Evolutionary conservation across 495 filamentous ascomycete genomes (phyloP).

Genomic region (Pyrenopolyporus hunteri): DNA sequence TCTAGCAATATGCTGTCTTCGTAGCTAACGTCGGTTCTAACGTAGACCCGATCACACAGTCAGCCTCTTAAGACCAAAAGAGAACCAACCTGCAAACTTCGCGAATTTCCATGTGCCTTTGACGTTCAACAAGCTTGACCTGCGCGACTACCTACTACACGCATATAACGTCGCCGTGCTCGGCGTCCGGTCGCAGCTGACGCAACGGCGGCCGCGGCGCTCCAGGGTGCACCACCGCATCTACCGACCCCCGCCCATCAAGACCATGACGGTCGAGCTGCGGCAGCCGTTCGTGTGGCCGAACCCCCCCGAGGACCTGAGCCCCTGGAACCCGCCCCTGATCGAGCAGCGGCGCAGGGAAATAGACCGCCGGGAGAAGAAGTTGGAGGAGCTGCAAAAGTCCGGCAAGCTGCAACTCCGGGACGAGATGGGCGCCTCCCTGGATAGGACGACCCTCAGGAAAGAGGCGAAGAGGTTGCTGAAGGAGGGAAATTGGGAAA

Average conservation of each 20-base stretch:
- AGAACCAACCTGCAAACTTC: constrained; percentile 72
- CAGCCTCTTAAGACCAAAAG: constrained; percentile 71
- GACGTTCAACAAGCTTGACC: constrained; percentile 87
- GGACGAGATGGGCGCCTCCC: constrained; percentile 43
- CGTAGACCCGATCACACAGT: constrained; percentile 78
- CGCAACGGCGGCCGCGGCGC: constrained; percentile 65
- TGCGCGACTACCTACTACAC: constrained; percentile 85
- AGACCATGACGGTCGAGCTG: constrained; percentile 93
- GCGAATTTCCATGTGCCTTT: constrained; percentile 87
- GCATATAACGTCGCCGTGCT: constrained; percentile 71
- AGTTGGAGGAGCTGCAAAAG: constrained; percentile 27
- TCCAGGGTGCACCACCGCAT: constrained; percentile 51
- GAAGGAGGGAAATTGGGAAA: constrained; percentile 47
- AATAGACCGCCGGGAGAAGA: constrained; percentile 46
- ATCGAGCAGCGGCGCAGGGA: constrained; percentile 51
- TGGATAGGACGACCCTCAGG: constrained; percentile 47
- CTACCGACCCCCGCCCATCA: constrained; percentile 69
- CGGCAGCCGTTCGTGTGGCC: constrained; percentile 85
- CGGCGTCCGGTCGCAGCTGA: constrained; percentile 78
- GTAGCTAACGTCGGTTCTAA: constrained; percentile 6
- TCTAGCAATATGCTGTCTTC: not conserved
- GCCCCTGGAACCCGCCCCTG: constrained; percentile 35
- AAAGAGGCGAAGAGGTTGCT: constrained; percentile 67
- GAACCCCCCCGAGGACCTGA: constrained; percentile 60
- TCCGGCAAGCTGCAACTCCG: constrained; percentile 31